Conservation (phyloP, 2,329 filamentous ascomycete genomes). For the Tolypocladium amazonense region DNA sequence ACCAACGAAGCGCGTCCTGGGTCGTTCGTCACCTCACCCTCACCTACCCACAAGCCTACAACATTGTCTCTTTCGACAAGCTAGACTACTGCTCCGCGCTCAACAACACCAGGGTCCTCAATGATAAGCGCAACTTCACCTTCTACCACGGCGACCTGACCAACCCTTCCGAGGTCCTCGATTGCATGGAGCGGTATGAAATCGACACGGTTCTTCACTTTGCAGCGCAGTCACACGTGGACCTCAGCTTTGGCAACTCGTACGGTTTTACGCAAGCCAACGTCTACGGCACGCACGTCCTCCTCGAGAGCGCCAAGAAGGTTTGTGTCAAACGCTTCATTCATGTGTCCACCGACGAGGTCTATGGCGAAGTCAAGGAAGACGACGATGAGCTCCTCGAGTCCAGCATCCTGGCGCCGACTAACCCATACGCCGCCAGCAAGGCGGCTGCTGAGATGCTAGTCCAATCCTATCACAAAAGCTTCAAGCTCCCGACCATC, state of each 20-base stretch:
- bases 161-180: constrained; percentile 56
- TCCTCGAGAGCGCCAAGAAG: constrained; percentile 67
- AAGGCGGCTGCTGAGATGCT: constrained; percentile 79
- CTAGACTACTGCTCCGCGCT: constrained; percentile 73
- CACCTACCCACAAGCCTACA: constrained; percentile 65
- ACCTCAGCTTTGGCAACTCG: constrained; percentile 73
- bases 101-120: constrained; percentile 65
- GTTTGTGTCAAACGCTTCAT: constrained; percentile 63
- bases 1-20: constrained; percentile 59
- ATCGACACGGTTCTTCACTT: constrained; percentile 80
- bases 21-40: constrained; percentile 67
- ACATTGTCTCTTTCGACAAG: constrained; percentile 75
- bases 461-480: constrained; percentile 78
- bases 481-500: constrained; percentile 69
- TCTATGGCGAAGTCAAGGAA: constrained; percentile 69
- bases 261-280: constrained; percentile 75
- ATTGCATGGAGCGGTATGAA: constrained; percentile 57
- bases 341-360: constrained; percentile 77
- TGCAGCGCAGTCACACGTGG: constrained; percentile 77
- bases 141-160: constrained; percentile 76
- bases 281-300: constrained; percentile 73
- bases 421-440: constrained; percentile 72
- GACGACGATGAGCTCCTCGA: constrained; percentile 63
- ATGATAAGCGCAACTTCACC: constrained; percentile 59
- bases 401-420: constrained; percentile 64